phyloP scores from a whole-genome alignment of 164 flowering plant genomes.

The Euptelea pleiosperma region DNA sequence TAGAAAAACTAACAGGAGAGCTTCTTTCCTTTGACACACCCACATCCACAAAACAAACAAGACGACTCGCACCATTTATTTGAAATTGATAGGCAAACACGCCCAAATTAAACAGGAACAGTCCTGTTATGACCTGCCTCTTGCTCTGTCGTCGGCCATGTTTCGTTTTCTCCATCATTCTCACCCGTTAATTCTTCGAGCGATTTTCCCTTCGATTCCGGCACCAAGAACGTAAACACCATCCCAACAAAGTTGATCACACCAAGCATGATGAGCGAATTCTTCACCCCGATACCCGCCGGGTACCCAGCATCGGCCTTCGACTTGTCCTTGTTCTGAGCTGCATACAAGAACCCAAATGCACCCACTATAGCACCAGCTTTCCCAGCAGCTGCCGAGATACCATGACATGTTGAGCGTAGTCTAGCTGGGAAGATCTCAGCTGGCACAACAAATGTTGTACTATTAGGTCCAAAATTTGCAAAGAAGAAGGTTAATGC shows the following conservation, averaged over 20 bases:
- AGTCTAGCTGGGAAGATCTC: conserved; percentile 71
- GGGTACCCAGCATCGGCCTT: conserved; percentile 69
- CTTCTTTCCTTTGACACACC: too few species aligned
- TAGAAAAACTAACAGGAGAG: too few species aligned
- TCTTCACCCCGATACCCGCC: conserved; percentile 64
- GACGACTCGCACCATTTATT: too few species aligned
- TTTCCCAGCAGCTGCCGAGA: conserved; percentile 72
- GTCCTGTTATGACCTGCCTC: conserved; percentile 1
- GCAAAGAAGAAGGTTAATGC: conserved; percentile 71
- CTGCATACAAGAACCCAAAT: conserved; percentile 64
- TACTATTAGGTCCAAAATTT: conserved; percentile 69
- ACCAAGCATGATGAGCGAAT: conserved; percentile 49
- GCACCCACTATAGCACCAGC: conserved; percentile 69
- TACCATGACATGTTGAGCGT: conserved; percentile 70
- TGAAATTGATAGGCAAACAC: too few species aligned
- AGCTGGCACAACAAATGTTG: conserved; percentile 73
- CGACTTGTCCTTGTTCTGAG: conserved; percentile 46
- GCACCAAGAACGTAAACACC: conserved; percentile 56
- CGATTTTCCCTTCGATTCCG: conserved; percentile 61
- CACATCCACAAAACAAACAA: too few species aligned
- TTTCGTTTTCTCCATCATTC: conserved; percentile 27
- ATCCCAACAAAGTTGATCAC: conserved; percentile 45
- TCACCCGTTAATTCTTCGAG: conserved; percentile 68
- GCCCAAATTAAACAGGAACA: conserved; percentile 1
- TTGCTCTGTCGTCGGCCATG: background rate